Base-by-base conservation (phyloP, 75 land plant species). In the Picea sitchensis region DNA sequence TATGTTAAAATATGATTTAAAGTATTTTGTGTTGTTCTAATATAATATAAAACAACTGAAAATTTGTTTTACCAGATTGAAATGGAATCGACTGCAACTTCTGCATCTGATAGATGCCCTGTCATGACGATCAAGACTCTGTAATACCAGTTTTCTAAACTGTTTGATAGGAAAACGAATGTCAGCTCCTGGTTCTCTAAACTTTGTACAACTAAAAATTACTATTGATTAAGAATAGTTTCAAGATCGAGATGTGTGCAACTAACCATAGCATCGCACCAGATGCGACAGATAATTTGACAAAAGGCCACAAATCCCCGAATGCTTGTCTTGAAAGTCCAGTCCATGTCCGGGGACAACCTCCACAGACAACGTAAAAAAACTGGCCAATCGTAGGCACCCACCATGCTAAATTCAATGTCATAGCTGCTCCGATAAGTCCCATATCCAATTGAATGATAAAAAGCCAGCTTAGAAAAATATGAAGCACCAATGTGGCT, bases 261-360 rank as follows among this genome's bases (percentile, higher is more conserved):
- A 58, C 71, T 20, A 60, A 90, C 91, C 80, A 86, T 15, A 95
- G 68, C 98, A 95, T 95, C 41, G 91, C 77, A 3, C 88, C 91
- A 23, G 97, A 92, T 21, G 97, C 93, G 34, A 89, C 65, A 3
- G 95, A 92, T 59, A 94, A 86, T 80, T 86, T 93, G 54, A 93
- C 34, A 78, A 91, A 93, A 2, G 77, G 73, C 77, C 83, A 84
- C 6, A 93, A 82, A 15, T 83, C 98, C 41, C 84, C 73, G 6
- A 76, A 90, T 79, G 61, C 73, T 60, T 47, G 1, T 51, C 9
- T 51, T 8, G 91, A 86, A 31, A 89, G 80, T 9, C 91, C 91
- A 21, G 58, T 80, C 91, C 91, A 89, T 34, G 84, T 75, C 32
- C 47, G 56, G 9, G 85, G 80, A 58, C 90, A 88, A 23, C 90